phyloP scores from a whole-genome alignment of 345 rosid genomes.

The Salix purpurea region DNA sequence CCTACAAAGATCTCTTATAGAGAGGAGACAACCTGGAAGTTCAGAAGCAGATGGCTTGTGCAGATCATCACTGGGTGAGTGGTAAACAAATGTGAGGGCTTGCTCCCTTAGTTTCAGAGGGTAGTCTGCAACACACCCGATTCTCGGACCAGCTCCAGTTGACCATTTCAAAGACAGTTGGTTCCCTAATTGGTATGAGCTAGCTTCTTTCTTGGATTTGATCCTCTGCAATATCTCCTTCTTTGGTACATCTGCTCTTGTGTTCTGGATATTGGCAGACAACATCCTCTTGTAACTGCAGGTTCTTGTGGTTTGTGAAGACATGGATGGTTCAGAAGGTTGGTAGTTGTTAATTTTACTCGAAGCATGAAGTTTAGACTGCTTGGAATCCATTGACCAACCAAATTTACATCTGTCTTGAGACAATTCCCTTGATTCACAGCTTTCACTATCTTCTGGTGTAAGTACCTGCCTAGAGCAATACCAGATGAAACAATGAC shows the following conservation, averaged over 20 bases:
- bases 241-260: conserved; percentile 57
- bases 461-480: too few relatives aligned
- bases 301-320: too few relatives aligned
- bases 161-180: conserved; percentile 81
- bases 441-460: too few relatives aligned
- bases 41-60: not conserved
- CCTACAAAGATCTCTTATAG: not conserved
- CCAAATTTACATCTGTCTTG: too few relatives aligned
- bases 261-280: conserved; percentile 74
- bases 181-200: conserved; percentile 68
- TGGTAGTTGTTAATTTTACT: too few relatives aligned
- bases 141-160: conserved; percentile 80
- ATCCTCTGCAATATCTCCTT: conserved; percentile 56
- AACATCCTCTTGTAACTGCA: conserved; percentile 54
- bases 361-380: too few relatives aligned
- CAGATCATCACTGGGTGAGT: conserved; percentile 42
- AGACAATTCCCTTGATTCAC: too few relatives aligned
- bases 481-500: too few relatives aligned
- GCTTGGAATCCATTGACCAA: too few relatives aligned
- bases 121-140: conserved; percentile 91
- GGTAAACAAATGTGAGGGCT: conserved; percentile 71
- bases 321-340: too few relatives aligned
- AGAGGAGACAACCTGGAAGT: not conserved
- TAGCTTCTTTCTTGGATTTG: conserved; percentile 69
- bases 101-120: conserved; percentile 68